Evolutionary conservation across 371 early-diverging fungal genomes (phyloP).

Genomic region (Blakeslea trispora): DNA sequence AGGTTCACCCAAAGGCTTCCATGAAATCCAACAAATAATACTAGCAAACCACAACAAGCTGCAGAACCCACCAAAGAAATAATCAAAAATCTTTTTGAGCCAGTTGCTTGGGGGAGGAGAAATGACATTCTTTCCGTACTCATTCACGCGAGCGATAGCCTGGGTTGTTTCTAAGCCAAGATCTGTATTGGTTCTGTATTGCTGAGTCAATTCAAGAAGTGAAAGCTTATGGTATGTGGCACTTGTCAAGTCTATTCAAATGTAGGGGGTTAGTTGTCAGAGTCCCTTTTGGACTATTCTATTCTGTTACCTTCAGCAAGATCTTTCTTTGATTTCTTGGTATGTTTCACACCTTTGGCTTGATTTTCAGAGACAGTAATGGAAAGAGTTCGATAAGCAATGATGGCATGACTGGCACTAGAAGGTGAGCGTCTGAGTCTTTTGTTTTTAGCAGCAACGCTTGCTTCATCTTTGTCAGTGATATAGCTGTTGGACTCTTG

Average conservation of each 20-base stretch:
- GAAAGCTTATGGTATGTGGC: constrained; percentile 30
- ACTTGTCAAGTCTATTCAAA: constrained; percentile 19
- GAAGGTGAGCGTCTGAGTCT: constrained; percentile 10
- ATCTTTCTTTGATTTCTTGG: constrained; percentile 19
- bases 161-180: constrained; percentile 47
- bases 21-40: constrained; percentile 45
- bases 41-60: constrained; percentile 44
- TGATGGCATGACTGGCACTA: constrained; percentile 26
- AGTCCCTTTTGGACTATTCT: neutral
- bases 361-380: constrained; percentile 40
- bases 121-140: constrained; percentile 53
- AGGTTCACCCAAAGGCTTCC: constrained; percentile 44
- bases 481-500: too few relatives aligned
- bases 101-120: constrained; percentile 51
- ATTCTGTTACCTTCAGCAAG: constrained; percentile 31
- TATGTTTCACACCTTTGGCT: constrained; percentile 10
- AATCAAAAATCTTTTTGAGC: constrained; percentile 40
- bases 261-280: neutral
- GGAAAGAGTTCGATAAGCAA: constrained; percentile 39
- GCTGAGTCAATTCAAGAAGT: constrained; percentile 40
- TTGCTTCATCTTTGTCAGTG: too few relatives aligned
- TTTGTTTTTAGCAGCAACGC: neutral
- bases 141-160: constrained; percentile 36
- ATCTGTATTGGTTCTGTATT: constrained; percentile 45
- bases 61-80: constrained; percentile 50